Conservation (phyloP, 768 basidiomycete species). For the Lactarius sp. region DNA sequence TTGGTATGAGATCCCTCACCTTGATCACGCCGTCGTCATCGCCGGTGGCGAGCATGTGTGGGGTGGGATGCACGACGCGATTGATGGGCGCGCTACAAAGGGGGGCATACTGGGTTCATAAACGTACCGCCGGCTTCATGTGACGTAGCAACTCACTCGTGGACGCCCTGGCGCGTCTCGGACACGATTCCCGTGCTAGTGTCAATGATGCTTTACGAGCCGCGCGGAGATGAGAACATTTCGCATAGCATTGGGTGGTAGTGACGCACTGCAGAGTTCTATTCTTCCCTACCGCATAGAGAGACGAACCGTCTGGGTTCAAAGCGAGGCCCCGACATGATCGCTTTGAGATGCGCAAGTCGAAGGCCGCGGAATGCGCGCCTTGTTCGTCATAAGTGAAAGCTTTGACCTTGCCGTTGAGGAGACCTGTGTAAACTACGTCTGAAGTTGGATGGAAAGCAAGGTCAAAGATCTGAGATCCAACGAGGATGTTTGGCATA, state of each 20-base stretch:
- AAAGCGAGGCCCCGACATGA: constrained; percentile 75
- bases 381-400: constrained; percentile 75
- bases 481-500: constrained; percentile 63
- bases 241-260: background rate
- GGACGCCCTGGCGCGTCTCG: constrained; percentile 47
- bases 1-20: constrained; percentile 37
- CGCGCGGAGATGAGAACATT: constrained; percentile 2
- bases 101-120: constrained; percentile 18
- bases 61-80: constrained; percentile 66
- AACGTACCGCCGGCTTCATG: constrained; percentile 14
- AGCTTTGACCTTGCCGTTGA: constrained; percentile 81
- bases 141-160: constrained; percentile 52
- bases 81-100: constrained; percentile 71
- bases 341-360: constrained; percentile 69
- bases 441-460: constrained; percentile 74
- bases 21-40: constrained; percentile 95
- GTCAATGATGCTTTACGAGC: constrained; percentile 54
- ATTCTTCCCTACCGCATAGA: constrained; percentile 81
- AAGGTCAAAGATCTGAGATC: constrained; percentile 84
- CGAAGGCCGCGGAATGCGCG: constrained; percentile 50
- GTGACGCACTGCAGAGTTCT: constrained; percentile 68
- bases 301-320: constrained; percentile 57
- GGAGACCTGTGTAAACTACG: constrained; percentile 70
- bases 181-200: constrained; percentile 50
- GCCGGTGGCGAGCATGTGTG: constrained; percentile 75